Evolutionary conservation across 1,139 yeast species (phyloP).

Genomic region (Saccharomyces hybrid): DNA sequence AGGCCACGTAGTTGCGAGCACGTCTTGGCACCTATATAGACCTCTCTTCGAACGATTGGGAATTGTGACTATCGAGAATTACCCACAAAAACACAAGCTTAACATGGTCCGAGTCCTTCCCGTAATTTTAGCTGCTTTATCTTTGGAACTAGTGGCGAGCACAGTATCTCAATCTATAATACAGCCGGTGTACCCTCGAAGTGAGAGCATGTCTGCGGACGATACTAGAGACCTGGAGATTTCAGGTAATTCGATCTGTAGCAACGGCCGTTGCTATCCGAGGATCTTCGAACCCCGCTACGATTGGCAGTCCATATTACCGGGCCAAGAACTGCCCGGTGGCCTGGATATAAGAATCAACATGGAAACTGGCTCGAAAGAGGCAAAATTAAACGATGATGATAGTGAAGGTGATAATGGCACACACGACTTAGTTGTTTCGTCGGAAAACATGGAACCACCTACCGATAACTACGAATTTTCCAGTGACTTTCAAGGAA

Average conservation of each 20-base stretch:
- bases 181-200: neutral
- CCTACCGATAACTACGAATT: constrained; percentile 17
- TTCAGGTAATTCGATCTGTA: constrained; percentile 34
- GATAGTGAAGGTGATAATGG: constrained; percentile 4
- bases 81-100: neutral
- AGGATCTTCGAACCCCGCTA: constrained; percentile 48
- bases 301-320: constrained; percentile 62
- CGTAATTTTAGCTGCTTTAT: neutral
- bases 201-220: neutral
- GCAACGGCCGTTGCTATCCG: constrained; percentile 55
- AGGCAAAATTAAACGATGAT: constrained; percentile 51
- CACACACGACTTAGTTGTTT: neutral
- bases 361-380: constrained; percentile 56
- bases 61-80: neutral
- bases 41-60: neutral
- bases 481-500: constrained; percentile 16
- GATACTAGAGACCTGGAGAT: neutral
- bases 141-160: neutral
- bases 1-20: neutral
- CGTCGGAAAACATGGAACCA: neutral
- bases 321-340: constrained; percentile 64
- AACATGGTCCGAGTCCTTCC: neutral
- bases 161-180: neutral
- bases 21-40: neutral
- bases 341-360: constrained; percentile 72